Base-by-base conservation (phyloP, 768 basidiomycete genomes). In the Rhizopogon sp. region DNA sequence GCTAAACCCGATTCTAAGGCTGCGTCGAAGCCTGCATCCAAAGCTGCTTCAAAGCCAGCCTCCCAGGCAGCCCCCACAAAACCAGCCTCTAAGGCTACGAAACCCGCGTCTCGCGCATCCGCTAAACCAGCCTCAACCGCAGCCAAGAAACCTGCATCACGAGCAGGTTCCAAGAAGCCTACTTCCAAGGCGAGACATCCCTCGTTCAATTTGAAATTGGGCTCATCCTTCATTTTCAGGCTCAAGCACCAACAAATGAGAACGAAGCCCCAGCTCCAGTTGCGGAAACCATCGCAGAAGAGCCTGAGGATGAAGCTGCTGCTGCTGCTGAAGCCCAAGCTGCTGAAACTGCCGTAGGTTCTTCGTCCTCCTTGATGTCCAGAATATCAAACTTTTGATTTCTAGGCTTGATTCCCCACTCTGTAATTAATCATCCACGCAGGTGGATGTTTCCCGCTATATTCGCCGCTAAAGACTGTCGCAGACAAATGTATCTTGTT, bases 121-220 rank as follows among this genome's bases (percentile, higher is more conserved):
- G 66, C 63, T 1, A 79, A 79, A 61, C 76, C 79, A 0, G 66
- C 72, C 1, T 81, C 79, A 6, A 72, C 72, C 20, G 70, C 73
- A 16, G 70, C 62, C 20, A 78, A 69, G 50, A 84, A 84, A 65
- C 82, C 84, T 7, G 72, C 79, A 17, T 84, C 83, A 49, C 72
- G 80, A 60, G 83, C 82, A 29, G 71, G 74, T 31, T 84, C 82
- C 13, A 81, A 77, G 76, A 85, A 84, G 67, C 83, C 84, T 54
- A 73, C 70, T n/a, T 84, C 83, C 46, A 85, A 83, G 81, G 84
- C 74, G 22, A 64, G 62, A 56, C 51, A 56, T 40, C 40, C 43
- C 8, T 47, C 35, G 20, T 45, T 11, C 22, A n/a, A 20, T n/a
- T 33, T 25, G 16, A 31, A 39, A n/a, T 28, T 25, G 20, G 13